These are phyloP conservation scores for Discostella pseudostelligera DNA, from an alignment of 108 stramenopile genomes.

Conservation along the genomic window DNA sequence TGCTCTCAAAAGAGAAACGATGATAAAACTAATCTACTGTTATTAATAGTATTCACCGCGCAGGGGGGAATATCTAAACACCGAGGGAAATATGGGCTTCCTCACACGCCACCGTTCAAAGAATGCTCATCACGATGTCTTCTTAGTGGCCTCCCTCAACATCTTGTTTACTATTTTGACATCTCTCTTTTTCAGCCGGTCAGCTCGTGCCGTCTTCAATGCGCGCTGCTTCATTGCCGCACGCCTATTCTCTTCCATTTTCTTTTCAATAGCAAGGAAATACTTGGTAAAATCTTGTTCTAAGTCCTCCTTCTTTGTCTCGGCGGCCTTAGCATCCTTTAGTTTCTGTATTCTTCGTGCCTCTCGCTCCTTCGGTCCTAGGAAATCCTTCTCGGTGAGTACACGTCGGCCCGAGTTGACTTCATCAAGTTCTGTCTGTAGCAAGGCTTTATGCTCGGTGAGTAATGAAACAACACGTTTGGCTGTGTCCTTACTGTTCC, in stretches of 20 bases:
- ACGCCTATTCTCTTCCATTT: constrained; percentile 1
- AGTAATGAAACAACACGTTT: constrained; percentile 32
- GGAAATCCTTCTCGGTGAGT: constrained; percentile 27
- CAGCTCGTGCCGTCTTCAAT: neutral
- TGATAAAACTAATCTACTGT: too few species aligned
- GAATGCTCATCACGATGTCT: too few species aligned
- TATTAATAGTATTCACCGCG: too few species aligned
- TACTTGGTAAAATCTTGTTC: neutral
- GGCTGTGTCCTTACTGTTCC: constrained; percentile 24
- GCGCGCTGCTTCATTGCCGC: neutral
- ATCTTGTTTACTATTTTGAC: neutral
- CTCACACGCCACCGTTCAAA: too few species aligned
- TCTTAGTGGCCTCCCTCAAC: neutral
- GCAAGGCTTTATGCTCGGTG: constrained; percentile 15
- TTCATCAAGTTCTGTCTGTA: constrained; percentile 28
- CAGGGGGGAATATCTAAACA: too few species aligned
- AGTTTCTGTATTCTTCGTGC: neutral
- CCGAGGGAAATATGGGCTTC: too few species aligned
- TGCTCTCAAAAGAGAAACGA: too few species aligned
- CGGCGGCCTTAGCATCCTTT: neutral
- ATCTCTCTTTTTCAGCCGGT: constrained; percentile 1
- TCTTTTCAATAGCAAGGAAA: constrained; percentile 1
- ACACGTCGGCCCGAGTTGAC: constrained; percentile 18
- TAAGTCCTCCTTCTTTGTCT: neutral
- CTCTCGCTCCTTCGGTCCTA: constrained; percentile 29